A percentile compares a stretch with the other conserved stretches of the same genome.
Evolutionary conservation across 495 filamentous ascomycete genomes (phyloP).

Genomic region (Penicillium mononematosum): DNA sequence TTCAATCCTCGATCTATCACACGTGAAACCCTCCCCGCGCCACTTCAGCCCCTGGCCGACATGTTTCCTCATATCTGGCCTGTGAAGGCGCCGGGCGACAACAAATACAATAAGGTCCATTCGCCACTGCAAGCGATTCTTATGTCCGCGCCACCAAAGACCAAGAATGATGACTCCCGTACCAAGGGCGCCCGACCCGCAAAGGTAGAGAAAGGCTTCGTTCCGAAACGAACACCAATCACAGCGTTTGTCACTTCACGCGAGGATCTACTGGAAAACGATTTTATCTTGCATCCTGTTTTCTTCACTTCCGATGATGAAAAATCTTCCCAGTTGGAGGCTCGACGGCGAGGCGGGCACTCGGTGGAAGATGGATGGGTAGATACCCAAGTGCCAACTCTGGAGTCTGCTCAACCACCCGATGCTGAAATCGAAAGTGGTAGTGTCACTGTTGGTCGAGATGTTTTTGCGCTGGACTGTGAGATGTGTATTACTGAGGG

Average conservation of each 20-base stretch:
- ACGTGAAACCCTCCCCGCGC: conserved; percentile 56
- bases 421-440: conserved; percentile 72
- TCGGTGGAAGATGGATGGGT: conserved; percentile 72
- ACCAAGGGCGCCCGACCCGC: conserved; percentile 55
- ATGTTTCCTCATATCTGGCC: conserved; percentile 91
- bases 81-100: conserved; percentile 78
- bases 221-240: conserved; percentile 71
- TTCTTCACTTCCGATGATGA: conserved; percentile 49
- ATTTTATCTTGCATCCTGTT: conserved; percentile 78
- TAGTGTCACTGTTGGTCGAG: conserved; percentile 77
- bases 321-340: conserved; percentile 42
- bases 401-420: conserved; percentile 65
- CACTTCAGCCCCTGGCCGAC: conserved; percentile 68
- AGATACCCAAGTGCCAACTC: conserved; percentile 64
- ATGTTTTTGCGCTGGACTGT: conserved; percentile 85
- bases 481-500: conserved; percentile 91
- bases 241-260: conserved; percentile 68
- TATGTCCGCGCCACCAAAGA: conserved; percentile 63
- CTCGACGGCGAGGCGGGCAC: conserved; percentile 42
- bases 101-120: conserved; percentile 71
- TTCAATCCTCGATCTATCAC: conserved; percentile 72
- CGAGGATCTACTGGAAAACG: conserved; percentile 75
- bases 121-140: conserved; percentile 83
- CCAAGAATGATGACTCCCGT: conserved; percentile 52
- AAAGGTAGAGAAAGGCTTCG: conserved; percentile 58